These are phyloP conservation scores for Pneumocystis canis DNA, from an alignment of 1,139 yeast species.

Conservation along the genomic window DNA sequence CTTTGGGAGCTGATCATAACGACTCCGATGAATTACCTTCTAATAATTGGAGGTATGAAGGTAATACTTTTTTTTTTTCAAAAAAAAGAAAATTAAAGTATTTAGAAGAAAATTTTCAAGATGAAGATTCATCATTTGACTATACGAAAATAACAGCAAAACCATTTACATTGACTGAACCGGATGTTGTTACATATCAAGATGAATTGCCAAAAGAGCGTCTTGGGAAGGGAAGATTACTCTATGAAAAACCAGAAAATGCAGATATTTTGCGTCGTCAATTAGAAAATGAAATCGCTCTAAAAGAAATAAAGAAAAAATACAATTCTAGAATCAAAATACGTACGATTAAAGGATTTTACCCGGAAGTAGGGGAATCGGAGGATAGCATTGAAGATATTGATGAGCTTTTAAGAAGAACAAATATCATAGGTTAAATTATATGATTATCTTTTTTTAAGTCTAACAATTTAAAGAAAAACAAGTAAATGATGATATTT, in stretches of 20 bases:
- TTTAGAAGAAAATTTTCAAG: not conserved
- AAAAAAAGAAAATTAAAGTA: not conserved
- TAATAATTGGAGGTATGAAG: not conserved
- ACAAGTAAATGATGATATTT: not conserved
- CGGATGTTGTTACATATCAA: not conserved
- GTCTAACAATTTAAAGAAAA: not conserved
- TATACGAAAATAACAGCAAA: not conserved
- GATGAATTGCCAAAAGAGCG: not conserved
- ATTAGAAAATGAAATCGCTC: not conserved
- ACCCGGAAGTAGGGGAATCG: not conserved
- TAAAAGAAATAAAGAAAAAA: not conserved
- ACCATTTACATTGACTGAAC: not conserved
- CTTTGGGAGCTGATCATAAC: not conserved
- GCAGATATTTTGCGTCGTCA: not conserved
- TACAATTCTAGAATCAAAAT: not conserved
- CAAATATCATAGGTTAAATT: not conserved
- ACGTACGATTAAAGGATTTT: not conserved
- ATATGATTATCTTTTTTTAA: not conserved
- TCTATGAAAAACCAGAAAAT: not conserved
- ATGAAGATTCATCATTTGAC: not conserved
- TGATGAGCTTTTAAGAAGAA: not conserved
- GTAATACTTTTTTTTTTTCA: not conserved
- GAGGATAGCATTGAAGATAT: not conserved
- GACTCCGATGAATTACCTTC: not conserved
- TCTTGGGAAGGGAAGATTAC: not conserved